phyloP scores from a whole-genome alignment of 176 grass and related monocot genomes.

The Canna indica region DNA sequence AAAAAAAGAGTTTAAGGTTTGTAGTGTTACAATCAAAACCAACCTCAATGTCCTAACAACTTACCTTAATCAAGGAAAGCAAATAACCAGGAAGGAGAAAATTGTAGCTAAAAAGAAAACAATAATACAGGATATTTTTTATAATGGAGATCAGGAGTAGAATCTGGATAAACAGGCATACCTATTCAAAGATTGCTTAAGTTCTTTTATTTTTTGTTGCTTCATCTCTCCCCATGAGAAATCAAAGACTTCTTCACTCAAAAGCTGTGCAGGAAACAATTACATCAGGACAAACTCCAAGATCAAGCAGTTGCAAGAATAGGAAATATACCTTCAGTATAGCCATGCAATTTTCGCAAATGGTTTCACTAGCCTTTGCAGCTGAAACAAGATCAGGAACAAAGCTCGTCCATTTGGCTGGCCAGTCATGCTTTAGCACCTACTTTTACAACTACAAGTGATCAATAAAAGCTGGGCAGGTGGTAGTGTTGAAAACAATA shows the following conservation, averaged over 20 bases:
- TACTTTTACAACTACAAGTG: conserved; percentile 21
- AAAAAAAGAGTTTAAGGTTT: no score
- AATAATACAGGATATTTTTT: no score
- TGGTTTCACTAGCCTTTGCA: conserved; percentile 91
- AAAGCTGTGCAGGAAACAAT: conserved; percentile 45
- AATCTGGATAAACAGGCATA: conserved; percentile 3
- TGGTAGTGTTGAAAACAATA: no score
- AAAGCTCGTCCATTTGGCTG: conserved; percentile 84
- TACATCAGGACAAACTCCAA: conserved; percentile 12
- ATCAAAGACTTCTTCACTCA: conserved; percentile 99
- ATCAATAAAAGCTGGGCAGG: background rate
- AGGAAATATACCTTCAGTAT: conserved; percentile 79
- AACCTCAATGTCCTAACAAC: no score
- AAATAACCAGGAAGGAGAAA: no score
- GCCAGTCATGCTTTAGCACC: conserved; percentile 98
- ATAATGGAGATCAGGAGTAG: background rate
- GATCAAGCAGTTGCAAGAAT: conserved; percentile 7
- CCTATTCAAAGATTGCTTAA: conserved; percentile 97
- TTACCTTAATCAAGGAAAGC: no score
- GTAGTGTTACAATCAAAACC: background rate
- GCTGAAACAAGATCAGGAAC: conserved; percentile 96
- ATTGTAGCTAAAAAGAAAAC: no score
- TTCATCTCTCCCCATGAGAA: conserved; percentile 99
- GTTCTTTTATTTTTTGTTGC: conserved; percentile 95
- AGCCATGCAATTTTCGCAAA: conserved; percentile 99